A percentile compares a stretch with the other conserved stretches of the same genome.
Evolutionary conservation across 2,329 filamentous ascomycete species (phyloP).

Genomic region (Massarina eburnea): DNA sequence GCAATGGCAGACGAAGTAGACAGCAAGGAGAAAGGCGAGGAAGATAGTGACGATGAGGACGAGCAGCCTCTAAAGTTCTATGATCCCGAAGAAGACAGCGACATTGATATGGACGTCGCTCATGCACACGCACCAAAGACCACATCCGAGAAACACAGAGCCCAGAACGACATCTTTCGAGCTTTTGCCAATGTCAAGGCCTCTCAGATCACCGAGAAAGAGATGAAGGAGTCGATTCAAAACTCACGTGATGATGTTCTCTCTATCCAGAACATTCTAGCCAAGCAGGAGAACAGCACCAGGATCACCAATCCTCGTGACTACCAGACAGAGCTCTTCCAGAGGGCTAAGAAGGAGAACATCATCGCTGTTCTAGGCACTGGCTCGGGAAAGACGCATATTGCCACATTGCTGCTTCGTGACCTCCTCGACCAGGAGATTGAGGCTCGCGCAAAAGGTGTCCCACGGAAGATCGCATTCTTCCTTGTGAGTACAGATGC

Average conservation of each 20-base stretch:
- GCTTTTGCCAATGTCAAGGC: conserved; percentile 47
- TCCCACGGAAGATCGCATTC: conserved; percentile 70
- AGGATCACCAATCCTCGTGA: conserved; percentile 80
- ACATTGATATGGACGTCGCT: conserved; percentile 27
- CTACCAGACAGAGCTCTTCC: conserved; percentile 90
- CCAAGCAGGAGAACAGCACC: conserved; percentile 52
- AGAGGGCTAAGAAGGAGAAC: conserved; percentile 80
- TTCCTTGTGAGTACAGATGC: conserved; percentile 66
- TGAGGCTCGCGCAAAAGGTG: conserved; percentile 63
- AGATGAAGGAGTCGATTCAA: conserved; percentile 40
- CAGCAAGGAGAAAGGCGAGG: conserved; percentile 16
- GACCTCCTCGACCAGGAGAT: conserved; percentile 78
- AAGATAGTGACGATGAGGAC: conserved; percentile 4
- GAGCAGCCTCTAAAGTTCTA: neutral
- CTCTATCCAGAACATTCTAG: conserved; percentile 57
- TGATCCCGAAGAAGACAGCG: conserved; percentile 20
- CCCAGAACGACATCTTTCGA: conserved; percentile 47
- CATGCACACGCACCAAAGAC: conserved; percentile 26
- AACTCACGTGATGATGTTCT: conserved; percentile 50
- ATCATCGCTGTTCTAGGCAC: conserved; percentile 92
- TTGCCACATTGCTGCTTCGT: conserved; percentile 81
- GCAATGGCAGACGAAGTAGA: too few relatives aligned
- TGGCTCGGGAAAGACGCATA: conserved; percentile 96
- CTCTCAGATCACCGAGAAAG: conserved; percentile 45
- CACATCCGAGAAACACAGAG: conserved; percentile 41